Conservation (phyloP, 1,284 basidiomycete species). For the Cutaneotrichosporon mucoides region DNA sequence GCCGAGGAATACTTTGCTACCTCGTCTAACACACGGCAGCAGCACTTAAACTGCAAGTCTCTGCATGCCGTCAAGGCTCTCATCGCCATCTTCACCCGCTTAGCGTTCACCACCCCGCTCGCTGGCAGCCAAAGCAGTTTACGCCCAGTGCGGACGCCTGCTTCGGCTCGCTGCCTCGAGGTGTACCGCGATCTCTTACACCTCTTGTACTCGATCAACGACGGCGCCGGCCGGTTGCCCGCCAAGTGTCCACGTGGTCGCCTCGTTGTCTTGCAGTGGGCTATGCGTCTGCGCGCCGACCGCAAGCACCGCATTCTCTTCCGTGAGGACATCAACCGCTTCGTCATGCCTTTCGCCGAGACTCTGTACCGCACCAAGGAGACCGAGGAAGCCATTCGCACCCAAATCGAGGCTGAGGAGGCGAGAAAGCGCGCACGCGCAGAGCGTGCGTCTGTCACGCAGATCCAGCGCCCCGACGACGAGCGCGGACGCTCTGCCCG, state of each 20-base stretch:
- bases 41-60: conserved; percentile 43
- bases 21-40: neutral
- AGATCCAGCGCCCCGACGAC: conserved; percentile 15
- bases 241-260: conserved; percentile 60
- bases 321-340: conserved; percentile 50
- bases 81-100: conserved; percentile 51
- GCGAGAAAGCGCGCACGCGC: conserved; percentile 17
- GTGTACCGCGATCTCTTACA: conserved; percentile 52
- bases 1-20: conserved; percentile 4
- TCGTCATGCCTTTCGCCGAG: conserved; percentile 43
- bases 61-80: conserved; percentile 47
- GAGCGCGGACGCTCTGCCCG: conserved; percentile 33
- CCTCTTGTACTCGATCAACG: conserved; percentile 43
- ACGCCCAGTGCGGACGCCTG: conserved; percentile 43
- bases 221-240: conserved; percentile 30
- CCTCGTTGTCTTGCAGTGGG: conserved; percentile 74
- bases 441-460: conserved; percentile 10
- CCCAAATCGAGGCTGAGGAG: conserved; percentile 33
- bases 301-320: conserved; percentile 85
- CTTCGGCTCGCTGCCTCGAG: conserved; percentile 49
- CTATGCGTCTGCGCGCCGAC: conserved; percentile 85
- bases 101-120: conserved; percentile 43
- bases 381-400: conserved; percentile 30
- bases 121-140: conserved; percentile 34
- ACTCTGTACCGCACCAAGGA: conserved; percentile 46